Evolutionary conservation across 805 yeast species (phyloP).

Genomic region (Metschnikowia shivogae): DNA sequence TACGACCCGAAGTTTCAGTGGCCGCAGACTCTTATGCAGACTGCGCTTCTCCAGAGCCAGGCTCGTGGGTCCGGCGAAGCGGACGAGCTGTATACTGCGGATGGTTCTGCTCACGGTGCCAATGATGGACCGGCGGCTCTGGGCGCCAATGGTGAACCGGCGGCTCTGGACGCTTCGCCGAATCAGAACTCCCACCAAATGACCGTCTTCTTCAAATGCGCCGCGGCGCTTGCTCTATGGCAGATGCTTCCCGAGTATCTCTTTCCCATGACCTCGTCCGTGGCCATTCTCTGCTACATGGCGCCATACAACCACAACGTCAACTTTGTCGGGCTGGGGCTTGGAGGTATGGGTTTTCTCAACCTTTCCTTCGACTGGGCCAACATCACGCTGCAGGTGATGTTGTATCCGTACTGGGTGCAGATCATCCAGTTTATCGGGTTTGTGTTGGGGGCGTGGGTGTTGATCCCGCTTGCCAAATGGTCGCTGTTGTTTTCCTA

Average conservation of each 20-base stretch:
- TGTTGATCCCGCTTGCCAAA: slow-evolving; percentile 44
- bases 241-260: slow-evolving; percentile 47
- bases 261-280: slow-evolving; percentile 47
- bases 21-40: slow-evolving; percentile 51
- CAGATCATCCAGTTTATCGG: slow-evolving; percentile 46
- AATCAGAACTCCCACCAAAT: slow-evolving; percentile 20
- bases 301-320: slow-evolving; percentile 39
- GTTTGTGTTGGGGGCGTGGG: slow-evolving; percentile 46
- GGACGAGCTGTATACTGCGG: neutral
- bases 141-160: neutral
- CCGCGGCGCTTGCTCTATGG: slow-evolving; percentile 31
- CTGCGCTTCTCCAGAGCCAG: slow-evolving; percentile 28
- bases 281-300: slow-evolving; percentile 47
- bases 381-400: slow-evolving; percentile 46
- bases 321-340: slow-evolving; percentile 49
- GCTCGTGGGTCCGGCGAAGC: slow-evolving; percentile 2
- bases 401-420: slow-evolving; percentile 52
- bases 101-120: too few relatives aligned
- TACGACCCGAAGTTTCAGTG: slow-evolving; percentile 48
- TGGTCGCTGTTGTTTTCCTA: slow-evolving; percentile 34
- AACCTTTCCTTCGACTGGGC: slow-evolving; percentile 52
- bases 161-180: too few relatives aligned
- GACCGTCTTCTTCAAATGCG: slow-evolving; percentile 35
- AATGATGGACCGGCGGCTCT: too few relatives aligned
- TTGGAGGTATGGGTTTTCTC: slow-evolving; percentile 50